These are phyloP conservation scores for Tephrocybe sp. DNA, from an alignment of 768 basidiomycete genomes.

Conservation along the genomic window DNA sequence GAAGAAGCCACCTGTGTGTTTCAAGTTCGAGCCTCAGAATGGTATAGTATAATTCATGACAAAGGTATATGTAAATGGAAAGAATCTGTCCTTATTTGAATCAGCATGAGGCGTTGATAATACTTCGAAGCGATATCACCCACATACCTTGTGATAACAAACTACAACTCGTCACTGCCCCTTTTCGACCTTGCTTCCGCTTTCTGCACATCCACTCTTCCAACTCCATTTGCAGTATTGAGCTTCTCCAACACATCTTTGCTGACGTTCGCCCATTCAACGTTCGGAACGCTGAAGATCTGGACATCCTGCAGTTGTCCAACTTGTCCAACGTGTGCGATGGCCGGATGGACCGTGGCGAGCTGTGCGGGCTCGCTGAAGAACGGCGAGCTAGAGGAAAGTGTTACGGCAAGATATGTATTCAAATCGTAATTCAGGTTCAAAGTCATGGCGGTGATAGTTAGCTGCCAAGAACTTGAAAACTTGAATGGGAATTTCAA, in stretches of 20 bases:
- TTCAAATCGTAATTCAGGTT: constrained; percentile 23
- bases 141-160: not conserved
- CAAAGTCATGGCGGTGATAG: constrained; percentile 13
- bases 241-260: constrained; percentile 24
- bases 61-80: too few relatives aligned
- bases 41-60: too few relatives aligned
- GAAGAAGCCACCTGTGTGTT: too few relatives aligned
- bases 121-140: not conserved
- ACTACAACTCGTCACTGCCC: constrained; percentile 25
- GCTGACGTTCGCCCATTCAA: constrained; percentile 24
- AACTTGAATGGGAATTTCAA: not conserved
- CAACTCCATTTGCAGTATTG: constrained; percentile 20
- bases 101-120: too few relatives aligned
- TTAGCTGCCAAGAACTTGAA: not conserved
- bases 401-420: constrained; percentile 28
- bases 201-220: constrained; percentile 29
- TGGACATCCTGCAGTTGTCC: constrained; percentile 31
- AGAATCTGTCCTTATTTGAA: too few relatives aligned
- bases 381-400: constrained; percentile 21
- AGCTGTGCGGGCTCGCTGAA: constrained; percentile 22
- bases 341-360: constrained; percentile 22
- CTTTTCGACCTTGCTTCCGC: constrained; percentile 23
- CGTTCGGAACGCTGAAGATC: constrained; percentile 28
- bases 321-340: constrained; percentile 30
- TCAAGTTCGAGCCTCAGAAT: too few relatives aligned